phyloP scores from a whole-genome alignment of 2,329 filamentous ascomycete genomes.

The Mycosphaerella sp. region DNA sequence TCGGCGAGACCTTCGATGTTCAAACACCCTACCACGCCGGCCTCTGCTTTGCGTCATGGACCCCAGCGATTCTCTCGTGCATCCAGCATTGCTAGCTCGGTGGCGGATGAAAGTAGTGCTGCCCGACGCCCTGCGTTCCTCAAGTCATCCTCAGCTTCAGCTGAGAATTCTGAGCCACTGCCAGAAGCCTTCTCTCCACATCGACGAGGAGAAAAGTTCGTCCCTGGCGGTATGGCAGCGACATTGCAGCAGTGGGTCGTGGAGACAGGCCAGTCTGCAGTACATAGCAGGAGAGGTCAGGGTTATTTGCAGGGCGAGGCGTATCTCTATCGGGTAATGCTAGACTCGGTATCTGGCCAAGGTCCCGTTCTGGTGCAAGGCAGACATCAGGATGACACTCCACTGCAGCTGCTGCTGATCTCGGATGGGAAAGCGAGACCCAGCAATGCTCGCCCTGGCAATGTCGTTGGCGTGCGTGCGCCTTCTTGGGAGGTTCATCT shows the following conservation, averaged over 20 bases:
- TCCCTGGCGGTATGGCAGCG: constrained; percentile 46
- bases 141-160: constrained; percentile 32
- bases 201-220: constrained; percentile 45
- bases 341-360: constrained; percentile 17
- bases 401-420: constrained; percentile 21
- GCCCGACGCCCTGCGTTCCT: constrained; percentile 37
- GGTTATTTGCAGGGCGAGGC: constrained; percentile 24
- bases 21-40: constrained; percentile 19
- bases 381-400: constrained; percentile 10
- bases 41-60: constrained; percentile 12
- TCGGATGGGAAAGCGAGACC: constrained; percentile 16
- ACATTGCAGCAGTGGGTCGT: constrained; percentile 48
- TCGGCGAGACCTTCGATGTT: constrained; percentile 17
- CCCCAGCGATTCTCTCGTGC: constrained; percentile 15
- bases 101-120: constrained; percentile 4
- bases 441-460: constrained; percentile 24
- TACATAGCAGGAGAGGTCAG: constrained; percentile 23
- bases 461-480: constrained; percentile 35
- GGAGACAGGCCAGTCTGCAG: constrained; percentile 35
- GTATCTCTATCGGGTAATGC: constrained; percentile 22
- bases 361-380: constrained; percentile 21
- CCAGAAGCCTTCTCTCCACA: constrained; percentile 52
- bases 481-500: constrained; percentile 41
- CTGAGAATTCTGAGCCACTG: constrained; percentile 35
- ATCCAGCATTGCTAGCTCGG: constrained; percentile 12